Evolutionary conservation across 805 yeast genomes (phyloP), one percentile per base, ranked within the genome.

Genomic region (Kluyveromyces wickerhamii): DNA sequence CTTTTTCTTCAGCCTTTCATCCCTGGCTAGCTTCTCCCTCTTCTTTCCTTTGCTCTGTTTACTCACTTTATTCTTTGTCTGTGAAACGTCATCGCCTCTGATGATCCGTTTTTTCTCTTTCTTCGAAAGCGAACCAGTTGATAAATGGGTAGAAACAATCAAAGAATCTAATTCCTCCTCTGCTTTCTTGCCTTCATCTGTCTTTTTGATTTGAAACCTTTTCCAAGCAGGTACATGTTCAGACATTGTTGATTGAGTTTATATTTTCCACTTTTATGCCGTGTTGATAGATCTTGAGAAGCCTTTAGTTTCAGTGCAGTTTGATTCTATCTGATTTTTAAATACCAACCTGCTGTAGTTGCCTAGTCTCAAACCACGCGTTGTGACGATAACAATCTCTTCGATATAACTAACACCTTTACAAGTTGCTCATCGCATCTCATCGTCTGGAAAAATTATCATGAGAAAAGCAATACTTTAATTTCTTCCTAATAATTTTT

Each of bases 221-320:
- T 57, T 57, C 63, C 63, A 59, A 7, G 63, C 63, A 7, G 63
- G 63, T 16, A 59, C 35, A 37, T 57, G 58, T 31, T 32, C 40
- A 21, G 34, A 31, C 34, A 31, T 31, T 13, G 5, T 31, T 24
- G 10, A 10, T n/a, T n/a, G n/a, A n/a, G n/a, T n/a, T n/a, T n/a
- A n/a, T n/a, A n/a, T n/a, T n/a, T n/a, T n/a, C n/a, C n/a, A n/a
- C n/a, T n/a, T n/a, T n/a, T n/a, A n/a, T n/a, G n/a, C n/a, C n/a
- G n/a, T n/a, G n/a, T n/a, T n/a, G n/a, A n/a, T n/a, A n/a, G n/a
- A n/a, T n/a, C n/a, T n/a, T n/a, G n/a, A n/a, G n/a, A n/a, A n/a
- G n/a, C n/a, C n/a, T n/a, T n/a, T n/a, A n/a, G n/a, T n/a, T n/a
- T n/a, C n/a, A n/a, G n/a, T n/a, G n/a, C n/a, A n/a, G n/a, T n/a